These are phyloP conservation scores for Solanum habrochaites DNA, from an alignment of 257 asterid genomes.

Conservation along the genomic window DNA sequence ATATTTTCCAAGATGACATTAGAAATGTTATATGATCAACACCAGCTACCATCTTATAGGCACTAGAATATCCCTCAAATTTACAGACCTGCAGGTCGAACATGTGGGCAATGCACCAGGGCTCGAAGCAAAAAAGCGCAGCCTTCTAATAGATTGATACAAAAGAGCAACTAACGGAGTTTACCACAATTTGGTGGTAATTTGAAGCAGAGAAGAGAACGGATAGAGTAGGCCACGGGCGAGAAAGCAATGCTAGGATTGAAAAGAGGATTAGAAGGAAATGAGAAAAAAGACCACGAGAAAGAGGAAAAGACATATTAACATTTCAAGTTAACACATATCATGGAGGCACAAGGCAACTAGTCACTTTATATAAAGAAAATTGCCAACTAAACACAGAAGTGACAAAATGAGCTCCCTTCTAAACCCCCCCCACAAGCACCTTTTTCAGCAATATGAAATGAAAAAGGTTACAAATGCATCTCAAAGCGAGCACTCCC, in stretches of 20 bases:
- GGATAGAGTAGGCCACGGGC: too few relatives aligned
- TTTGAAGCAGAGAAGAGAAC: too few relatives aligned
- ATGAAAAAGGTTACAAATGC: neutral
- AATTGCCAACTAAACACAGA: neutral
- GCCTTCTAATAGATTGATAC: too few relatives aligned
- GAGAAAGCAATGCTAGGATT: too few relatives aligned
- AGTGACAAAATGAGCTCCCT: neutral
- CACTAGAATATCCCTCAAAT: neutral
- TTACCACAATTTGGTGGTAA: neutral
- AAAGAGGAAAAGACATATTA: too few relatives aligned
- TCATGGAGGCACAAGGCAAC: too few relatives aligned
- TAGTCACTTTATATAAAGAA: neutral
- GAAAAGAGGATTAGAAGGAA: too few relatives aligned
- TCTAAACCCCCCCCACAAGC: too few relatives aligned
- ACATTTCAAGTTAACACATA: neutral
- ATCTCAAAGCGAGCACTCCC: neutral
- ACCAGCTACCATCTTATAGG: neutral
- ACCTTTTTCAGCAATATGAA: neutral
- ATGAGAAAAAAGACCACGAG: too few relatives aligned
- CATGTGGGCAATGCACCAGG: neutral
- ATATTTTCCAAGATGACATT: neutral
- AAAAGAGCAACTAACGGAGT: too few relatives aligned
- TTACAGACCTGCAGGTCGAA: neutral
- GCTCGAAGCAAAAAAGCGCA: neutral
- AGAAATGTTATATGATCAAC: neutral